Base-by-base conservation (phyloP, 139 green algal species). In the Volvox reticuliferus region DNA sequence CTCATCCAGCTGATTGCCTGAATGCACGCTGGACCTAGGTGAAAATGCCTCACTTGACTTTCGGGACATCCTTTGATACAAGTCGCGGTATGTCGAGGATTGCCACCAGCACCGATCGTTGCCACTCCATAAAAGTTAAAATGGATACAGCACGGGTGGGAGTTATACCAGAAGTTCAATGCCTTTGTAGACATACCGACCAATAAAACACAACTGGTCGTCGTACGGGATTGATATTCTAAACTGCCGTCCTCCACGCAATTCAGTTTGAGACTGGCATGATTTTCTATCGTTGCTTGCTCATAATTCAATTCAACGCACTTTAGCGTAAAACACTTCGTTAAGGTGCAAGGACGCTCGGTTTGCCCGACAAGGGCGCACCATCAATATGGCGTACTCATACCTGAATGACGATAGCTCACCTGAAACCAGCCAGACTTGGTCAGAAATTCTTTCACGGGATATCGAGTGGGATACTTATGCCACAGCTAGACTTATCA, bases 401-500 rank as follows among this genome's bases (percentile, higher is more conserved):
- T 91, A 91, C 26, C 21, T 91, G 13, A 79, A 30, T 63, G 76
- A 91, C 24, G 87, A 90, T 82, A 55, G n/a, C 86, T 82, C 44
- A 21, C 69, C 85, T 61, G 85, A 89, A 19, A 82, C 69, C 0
- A 76, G 9, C 28, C 55, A 83, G 50, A 62, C 50, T 0, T 90
- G 86, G 86, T 24, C 24, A 12, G 87, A 91, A 3, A 86, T 93
- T 22, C 77, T 94, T 33, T 30, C 88, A 22, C 79, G 90, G 32
- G 89, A 94, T 12, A 88, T 96, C 12, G 88, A 90, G 22, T 96
- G 93, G 96, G 95, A 97, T 75, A 96, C 94, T 24, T 99, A 98
- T 86, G 93, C 96, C 79, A 97, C 95, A 35, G 96, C 97, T 0
- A 89, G 96, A 9, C 93, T 99, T 26, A 97, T 99, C 82, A 95